These are phyloP conservation scores for Colletotrichum tanaceti DNA, from an alignment of 2,329 filamentous ascomycete species.

Conservation along the genomic window DNA sequence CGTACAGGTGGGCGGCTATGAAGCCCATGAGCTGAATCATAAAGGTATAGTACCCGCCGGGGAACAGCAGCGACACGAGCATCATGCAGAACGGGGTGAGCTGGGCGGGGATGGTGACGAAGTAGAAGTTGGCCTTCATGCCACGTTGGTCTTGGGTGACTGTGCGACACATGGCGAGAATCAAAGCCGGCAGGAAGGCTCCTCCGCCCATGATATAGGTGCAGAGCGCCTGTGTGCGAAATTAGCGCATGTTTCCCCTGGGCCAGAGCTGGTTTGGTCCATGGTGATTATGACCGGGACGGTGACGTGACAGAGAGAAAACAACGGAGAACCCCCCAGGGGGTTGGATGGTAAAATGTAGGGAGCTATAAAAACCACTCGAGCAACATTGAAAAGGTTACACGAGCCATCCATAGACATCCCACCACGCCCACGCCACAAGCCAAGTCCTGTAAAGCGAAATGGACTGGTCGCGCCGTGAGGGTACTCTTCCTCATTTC, in stretches of 20 bases:
- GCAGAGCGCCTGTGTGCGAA: constrained; percentile 59
- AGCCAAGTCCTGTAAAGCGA: constrained; percentile 72
- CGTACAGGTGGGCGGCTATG: constrained; percentile 86
- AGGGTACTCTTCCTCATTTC: constrained; percentile 84
- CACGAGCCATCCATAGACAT: constrained; percentile 77
- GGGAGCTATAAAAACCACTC: constrained; percentile 71
- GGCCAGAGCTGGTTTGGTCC: constrained; percentile 35
- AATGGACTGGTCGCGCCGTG: constrained; percentile 71
- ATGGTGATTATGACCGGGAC: not conserved
- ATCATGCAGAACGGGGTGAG: constrained; percentile 85
- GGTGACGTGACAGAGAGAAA: constrained; percentile 17
- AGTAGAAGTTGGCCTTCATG: constrained; percentile 79
- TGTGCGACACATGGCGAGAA: constrained; percentile 85
- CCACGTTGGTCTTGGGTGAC: constrained; percentile 87
- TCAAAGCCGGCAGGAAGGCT: constrained; percentile 72
- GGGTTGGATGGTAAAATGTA: constrained; percentile 60
- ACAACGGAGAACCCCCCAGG: constrained; percentile 38
- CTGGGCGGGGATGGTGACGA: constrained; percentile 86
- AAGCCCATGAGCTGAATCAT: constrained; percentile 80
- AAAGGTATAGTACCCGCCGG: constrained; percentile 64
- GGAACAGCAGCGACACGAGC: constrained; percentile 75
- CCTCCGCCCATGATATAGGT: constrained; percentile 62
- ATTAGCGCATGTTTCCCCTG: constrained; percentile 43
- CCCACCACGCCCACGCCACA: constrained; percentile 81
- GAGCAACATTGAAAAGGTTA: constrained; percentile 66